Evolutionary conservation across 257 asterid species (phyloP).

Genomic region (Petrea volubilis): DNA sequence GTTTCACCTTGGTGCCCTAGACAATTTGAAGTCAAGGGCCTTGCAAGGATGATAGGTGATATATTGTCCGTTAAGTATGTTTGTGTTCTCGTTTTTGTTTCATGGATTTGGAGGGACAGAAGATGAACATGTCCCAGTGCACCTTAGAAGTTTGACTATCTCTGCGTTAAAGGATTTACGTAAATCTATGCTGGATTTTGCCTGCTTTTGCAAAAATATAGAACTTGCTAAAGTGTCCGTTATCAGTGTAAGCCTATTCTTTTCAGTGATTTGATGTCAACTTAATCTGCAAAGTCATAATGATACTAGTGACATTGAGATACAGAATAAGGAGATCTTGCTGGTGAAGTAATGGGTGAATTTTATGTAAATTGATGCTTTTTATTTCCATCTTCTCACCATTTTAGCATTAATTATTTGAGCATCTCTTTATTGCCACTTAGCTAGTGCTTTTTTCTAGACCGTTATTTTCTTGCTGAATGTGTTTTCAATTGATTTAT

Average conservation of each 20-base stretch:
- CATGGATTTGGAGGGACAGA: not conserved
- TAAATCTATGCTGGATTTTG: too few relatives aligned
- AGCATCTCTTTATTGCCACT: not conserved
- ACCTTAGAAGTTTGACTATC: too few relatives aligned
- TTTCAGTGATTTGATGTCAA: not conserved
- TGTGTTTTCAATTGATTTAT: not conserved
- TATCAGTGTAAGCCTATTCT: not conserved
- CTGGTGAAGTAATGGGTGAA: not conserved
- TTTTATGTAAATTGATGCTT: not conserved
- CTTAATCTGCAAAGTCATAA: too few relatives aligned
- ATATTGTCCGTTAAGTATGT: too few relatives aligned
- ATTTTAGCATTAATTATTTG: not conserved
- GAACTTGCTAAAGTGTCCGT: too few relatives aligned
- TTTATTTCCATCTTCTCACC: not conserved
- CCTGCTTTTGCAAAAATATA: too few relatives aligned
- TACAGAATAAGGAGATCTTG: not conserved
- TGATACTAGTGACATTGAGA: too few relatives aligned
- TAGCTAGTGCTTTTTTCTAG: not conserved
- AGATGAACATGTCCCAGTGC: not conserved
- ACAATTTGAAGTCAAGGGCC: too few relatives aligned
- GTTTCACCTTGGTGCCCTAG: too few relatives aligned
- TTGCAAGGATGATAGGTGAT: too few relatives aligned
- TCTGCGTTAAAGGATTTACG: too few relatives aligned
- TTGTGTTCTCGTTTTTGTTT: too few relatives aligned
- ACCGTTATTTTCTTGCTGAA: not conserved